Conservation (phyloP, 441 rosid genomes). For the Syzygium malaccense region DNA sequence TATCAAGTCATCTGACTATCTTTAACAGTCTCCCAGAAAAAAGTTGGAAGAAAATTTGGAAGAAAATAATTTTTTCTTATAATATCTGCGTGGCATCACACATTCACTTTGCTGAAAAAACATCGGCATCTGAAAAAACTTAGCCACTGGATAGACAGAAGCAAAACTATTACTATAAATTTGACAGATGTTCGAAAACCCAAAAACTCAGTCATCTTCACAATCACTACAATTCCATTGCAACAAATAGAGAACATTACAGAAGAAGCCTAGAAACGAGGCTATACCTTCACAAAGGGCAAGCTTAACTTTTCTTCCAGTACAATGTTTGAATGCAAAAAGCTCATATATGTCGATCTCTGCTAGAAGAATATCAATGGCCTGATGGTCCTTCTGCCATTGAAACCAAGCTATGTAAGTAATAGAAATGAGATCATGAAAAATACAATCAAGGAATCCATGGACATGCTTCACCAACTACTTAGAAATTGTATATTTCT, state of each 20-base stretch:
- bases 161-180: neutral
- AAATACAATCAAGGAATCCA: neutral
- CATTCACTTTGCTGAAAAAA: neutral
- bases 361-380: conserved; percentile 95
- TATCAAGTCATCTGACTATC: neutral
- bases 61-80: neutral
- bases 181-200: neutral
- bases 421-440: neutral
- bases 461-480: neutral
- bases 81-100: neutral
- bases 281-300: conserved; percentile 91
- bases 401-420: conserved; percentile 11
- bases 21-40: neutral
- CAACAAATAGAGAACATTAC: neutral
- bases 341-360: conserved; percentile 99
- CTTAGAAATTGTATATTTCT: neutral
- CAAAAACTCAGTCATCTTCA: neutral
- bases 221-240: neutral
- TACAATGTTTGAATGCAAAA: conserved; percentile 98
- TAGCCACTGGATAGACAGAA: neutral
- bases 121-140: neutral
- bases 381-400: conserved; percentile 94
- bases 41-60: neutral
- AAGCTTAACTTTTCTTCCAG: conserved; percentile 92
- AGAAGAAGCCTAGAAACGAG: neutral